Conservation (phyloP, 345 rosid genomes). For the Turnera subulata region DNA sequence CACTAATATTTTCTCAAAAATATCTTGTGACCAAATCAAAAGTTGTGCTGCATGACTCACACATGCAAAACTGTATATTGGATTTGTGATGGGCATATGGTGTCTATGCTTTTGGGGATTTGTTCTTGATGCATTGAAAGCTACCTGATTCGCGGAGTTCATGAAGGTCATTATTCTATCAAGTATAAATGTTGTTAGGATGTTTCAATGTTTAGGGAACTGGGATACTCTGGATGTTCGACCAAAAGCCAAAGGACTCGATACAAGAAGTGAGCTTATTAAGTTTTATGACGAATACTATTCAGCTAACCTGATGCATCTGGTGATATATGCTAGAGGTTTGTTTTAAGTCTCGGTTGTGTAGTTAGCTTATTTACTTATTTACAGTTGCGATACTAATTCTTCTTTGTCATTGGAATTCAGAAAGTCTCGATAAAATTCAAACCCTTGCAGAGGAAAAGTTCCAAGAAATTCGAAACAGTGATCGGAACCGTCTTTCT, state of each 20-base stretch:
- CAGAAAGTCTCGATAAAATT: slow-evolving; percentile 74
- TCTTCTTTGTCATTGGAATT: slow-evolving; percentile 12
- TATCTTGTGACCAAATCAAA: too few species aligned
- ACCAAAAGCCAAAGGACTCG: slow-evolving; percentile 75
- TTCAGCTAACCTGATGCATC: slow-evolving; percentile 89
- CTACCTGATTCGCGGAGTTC: too few species aligned
- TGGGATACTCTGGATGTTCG: slow-evolving; percentile 79
- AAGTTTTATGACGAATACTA: slow-evolving; percentile 76
- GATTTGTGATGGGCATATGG: too few species aligned
- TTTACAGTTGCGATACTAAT: not conserved
- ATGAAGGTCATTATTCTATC: too few species aligned
- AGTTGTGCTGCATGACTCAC: too few species aligned
- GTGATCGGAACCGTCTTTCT: slow-evolving; percentile 35
- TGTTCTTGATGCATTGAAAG: too few species aligned
- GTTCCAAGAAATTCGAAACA: slow-evolving; percentile 64
- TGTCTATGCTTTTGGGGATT: too few species aligned
- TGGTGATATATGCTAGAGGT: slow-evolving; percentile 87
- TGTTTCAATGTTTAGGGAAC: slow-evolving; percentile 51
- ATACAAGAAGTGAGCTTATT: slow-evolving; percentile 74
- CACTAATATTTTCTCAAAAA: too few species aligned
- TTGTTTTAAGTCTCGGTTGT: slow-evolving; percentile 7
- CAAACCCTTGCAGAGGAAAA: slow-evolving; percentile 58
- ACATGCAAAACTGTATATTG: too few species aligned
- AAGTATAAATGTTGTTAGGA: not conserved
- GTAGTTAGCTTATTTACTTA: not conserved